Evolutionary conservation across 2,329 filamentous ascomycete species (phyloP).

Genomic region (Cercospora berteroae): DNA sequence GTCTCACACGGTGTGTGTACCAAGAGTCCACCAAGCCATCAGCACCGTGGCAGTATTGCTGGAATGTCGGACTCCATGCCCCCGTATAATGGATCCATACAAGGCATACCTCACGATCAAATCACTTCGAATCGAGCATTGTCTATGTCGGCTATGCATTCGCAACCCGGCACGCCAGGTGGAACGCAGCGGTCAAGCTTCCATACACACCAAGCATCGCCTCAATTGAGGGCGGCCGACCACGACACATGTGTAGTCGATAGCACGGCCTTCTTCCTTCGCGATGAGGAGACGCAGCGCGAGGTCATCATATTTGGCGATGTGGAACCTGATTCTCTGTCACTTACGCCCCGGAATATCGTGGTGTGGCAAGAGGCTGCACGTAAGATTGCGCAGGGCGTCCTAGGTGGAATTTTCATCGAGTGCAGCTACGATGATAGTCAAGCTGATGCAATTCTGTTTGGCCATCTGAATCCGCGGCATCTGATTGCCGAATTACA

Average conservation of each 20-base stretch:
- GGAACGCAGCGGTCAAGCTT: constrained; percentile 28
- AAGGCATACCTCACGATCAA: constrained; percentile 26
- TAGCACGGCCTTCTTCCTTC: constrained; percentile 91
- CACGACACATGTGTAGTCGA: constrained; percentile 66
- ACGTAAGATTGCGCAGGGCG: constrained; percentile 71
- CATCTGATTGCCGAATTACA: constrained; percentile 78
- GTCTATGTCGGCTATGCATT: constrained; percentile 33
- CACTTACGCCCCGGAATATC: constrained; percentile 75
- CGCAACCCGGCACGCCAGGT: constrained; percentile 34
- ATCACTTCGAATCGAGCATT: constrained; percentile 22
- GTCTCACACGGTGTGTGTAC: constrained; percentile 90
- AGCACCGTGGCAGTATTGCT: constrained; percentile 45
- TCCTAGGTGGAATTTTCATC: constrained; percentile 80
- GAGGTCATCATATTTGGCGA: constrained; percentile 95
- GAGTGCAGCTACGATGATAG: constrained; percentile 91
- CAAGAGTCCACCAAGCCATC: constrained; percentile 51
- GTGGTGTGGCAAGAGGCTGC: constrained; percentile 85
- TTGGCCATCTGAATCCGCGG: constrained; percentile 81
- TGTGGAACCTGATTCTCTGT: constrained; percentile 86
- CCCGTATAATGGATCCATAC: constrained; percentile 30
- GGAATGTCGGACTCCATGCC: constrained; percentile 40
- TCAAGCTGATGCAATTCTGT: constrained; percentile 73
- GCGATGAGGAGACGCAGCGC: constrained; percentile 55
- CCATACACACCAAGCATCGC: constrained; percentile 31
- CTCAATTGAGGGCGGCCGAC: constrained; percentile 24